These are phyloP conservation scores for Gloeopeniophorella convolvens DNA, from an alignment of 768 basidiomycete species.

Conservation along the genomic window DNA sequence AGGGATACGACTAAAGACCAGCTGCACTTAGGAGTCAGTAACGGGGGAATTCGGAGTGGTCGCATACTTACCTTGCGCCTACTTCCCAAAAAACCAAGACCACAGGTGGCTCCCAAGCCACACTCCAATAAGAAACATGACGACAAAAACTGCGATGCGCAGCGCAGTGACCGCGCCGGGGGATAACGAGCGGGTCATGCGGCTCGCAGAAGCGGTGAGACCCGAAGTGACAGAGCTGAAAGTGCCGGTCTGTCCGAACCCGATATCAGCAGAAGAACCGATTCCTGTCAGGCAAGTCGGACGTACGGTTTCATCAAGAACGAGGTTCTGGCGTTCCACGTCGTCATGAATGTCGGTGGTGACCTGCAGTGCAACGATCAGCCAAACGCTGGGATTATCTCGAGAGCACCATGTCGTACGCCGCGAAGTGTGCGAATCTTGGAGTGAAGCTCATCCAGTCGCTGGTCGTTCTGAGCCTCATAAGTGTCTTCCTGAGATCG, in stretches of 20 bases:
- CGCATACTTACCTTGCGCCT: background rate
- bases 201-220: constrained; percentile 28
- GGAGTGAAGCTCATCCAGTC: constrained; percentile 76
- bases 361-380: constrained; percentile 39
- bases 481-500: constrained; percentile 58
- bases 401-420: constrained; percentile 36
- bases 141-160: constrained; percentile 21
- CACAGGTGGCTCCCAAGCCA: constrained; percentile 28
- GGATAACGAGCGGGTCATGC: constrained; percentile 31
- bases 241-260: constrained; percentile 24
- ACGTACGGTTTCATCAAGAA: constrained; percentile 71
- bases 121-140: constrained; percentile 26
- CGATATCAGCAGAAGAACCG: background rate
- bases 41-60: background rate
- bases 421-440: constrained; percentile 78
- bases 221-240: constrained; percentile 29
- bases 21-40: background rate
- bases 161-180: constrained; percentile 20
- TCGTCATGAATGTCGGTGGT: constrained; percentile 84
- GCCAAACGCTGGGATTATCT: background rate
- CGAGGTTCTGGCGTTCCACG: constrained; percentile 73
- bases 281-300: background rate
- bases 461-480: constrained; percentile 80
- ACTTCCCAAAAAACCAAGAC: constrained; percentile 15
- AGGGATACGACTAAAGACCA: no score